Percentiles rank a stretch among this genome's conserved stretches.
These are phyloP conservation scores for Brassica nigra DNA, from an alignment of 345 rosid genomes.

Conservation along the genomic window DNA sequence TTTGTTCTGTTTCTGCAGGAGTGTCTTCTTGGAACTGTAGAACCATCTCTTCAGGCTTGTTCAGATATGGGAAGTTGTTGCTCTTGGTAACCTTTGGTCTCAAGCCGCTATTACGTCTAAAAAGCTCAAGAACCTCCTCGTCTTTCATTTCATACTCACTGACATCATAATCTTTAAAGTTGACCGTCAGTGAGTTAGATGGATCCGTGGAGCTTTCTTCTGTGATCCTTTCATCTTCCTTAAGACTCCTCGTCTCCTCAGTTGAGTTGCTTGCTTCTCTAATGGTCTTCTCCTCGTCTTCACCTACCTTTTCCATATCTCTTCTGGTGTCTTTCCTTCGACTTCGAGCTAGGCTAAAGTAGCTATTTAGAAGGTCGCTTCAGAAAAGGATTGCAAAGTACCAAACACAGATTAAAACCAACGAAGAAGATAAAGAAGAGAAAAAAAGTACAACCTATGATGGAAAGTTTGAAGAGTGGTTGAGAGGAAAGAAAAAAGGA, in stretches of 20 bases:
- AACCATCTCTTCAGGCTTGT: conserved; percentile 22
- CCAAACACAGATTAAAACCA: conserved; percentile 20
- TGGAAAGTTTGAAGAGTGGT: conserved; percentile 38
- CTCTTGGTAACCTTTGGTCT: neutral
- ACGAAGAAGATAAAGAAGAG: conserved; percentile 17
- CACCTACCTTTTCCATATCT: conserved; percentile 28
- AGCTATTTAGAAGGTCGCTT: neutral
- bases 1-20: conserved; percentile 22
- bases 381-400: neutral
- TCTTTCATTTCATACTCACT: conserved; percentile 31
- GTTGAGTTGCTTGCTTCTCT: conserved; percentile 25
- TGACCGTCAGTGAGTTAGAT: conserved; percentile 10
- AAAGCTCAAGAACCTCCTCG: conserved; percentile 32
- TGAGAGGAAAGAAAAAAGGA: neutral
- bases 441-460: neutral
- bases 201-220: conserved; percentile 7
- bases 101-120: conserved; percentile 20
- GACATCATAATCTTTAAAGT: conserved; percentile 8
- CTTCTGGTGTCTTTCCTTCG: conserved; percentile 1
- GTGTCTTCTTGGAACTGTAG: conserved; percentile 17
- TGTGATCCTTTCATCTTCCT: conserved; percentile 20
- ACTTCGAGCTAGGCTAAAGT: neutral
- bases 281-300: conserved; percentile 18
- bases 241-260: conserved; percentile 16
- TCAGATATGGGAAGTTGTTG: conserved; percentile 2